Percentiles rank a stretch among this genome's conserved stretches.
Conservation (phyloP, 208 protist genomes). For the Herpetomonas tarakana region DNA sequence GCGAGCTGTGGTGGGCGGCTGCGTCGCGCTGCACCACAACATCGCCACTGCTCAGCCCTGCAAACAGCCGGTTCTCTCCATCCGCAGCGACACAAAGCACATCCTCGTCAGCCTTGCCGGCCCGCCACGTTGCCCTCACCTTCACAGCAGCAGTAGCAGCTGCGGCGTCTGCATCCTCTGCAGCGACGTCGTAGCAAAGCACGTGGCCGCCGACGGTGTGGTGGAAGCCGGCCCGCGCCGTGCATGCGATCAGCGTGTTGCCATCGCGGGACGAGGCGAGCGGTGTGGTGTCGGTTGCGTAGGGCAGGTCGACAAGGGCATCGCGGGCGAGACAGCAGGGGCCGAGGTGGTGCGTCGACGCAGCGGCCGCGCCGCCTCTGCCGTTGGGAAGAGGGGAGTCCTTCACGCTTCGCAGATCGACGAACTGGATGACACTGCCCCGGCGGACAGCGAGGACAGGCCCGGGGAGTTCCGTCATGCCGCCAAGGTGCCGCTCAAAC, state of each 20-base stretch:
- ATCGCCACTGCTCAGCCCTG: conserved; percentile 52
- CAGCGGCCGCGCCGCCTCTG: not conserved
- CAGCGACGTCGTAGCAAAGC: conserved; percentile 28
- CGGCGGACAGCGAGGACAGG: conserved; percentile 48
- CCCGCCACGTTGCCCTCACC: conserved; percentile 21
- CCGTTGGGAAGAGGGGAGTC: not conserved
- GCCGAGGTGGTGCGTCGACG: too few relatives aligned
- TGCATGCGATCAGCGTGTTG: conserved; percentile 48
- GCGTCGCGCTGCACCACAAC: conserved; percentile 38
- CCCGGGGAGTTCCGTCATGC: conserved; percentile 46
- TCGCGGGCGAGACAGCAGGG: conserved; percentile 7
- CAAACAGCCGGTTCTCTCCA: conserved; percentile 38
- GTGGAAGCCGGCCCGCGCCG: conserved; percentile 44
- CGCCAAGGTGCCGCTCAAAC: conserved; percentile 45
- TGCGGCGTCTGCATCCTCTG: conserved; percentile 4
- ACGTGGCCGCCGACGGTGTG: conserved; percentile 58
- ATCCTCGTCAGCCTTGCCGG: conserved; percentile 46
- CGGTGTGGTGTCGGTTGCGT: conserved; percentile 39
- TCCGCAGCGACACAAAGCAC: conserved; percentile 55
- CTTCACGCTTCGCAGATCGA: conserved; percentile 46
- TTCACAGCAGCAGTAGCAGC: not conserved
- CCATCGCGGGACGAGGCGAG: conserved; percentile 12
- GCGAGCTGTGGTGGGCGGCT: conserved; percentile 1
- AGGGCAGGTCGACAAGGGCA: conserved; percentile 24
- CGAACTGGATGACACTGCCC: conserved; percentile 25